Percentiles rank a stretch among this genome's conserved stretches.
Evolutionary conservation across 225 moss, liverwort and hornwort species (phyloP).

Genomic region (Asterella californica): DNA sequence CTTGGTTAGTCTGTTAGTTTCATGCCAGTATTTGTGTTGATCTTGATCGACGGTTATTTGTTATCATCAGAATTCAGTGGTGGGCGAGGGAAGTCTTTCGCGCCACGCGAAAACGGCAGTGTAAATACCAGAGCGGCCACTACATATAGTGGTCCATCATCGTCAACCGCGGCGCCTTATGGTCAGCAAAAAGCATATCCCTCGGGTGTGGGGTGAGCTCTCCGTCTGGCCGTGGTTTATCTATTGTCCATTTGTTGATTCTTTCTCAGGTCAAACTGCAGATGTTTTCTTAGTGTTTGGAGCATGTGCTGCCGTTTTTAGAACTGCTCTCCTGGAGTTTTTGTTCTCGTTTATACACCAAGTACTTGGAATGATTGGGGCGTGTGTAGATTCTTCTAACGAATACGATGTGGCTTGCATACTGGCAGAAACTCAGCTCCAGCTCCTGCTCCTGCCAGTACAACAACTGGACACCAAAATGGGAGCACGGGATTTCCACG

Average conservation of each 20-base stretch:
- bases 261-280: too few species aligned
- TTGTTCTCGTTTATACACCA: too few species aligned
- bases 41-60: not conserved
- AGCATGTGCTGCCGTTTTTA: too few species aligned
- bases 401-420: not conserved
- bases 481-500: constrained; percentile 29
- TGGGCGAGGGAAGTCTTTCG: constrained; percentile 63
- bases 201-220: constrained; percentile 42
- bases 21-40: too few species aligned
- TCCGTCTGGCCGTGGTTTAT: too few species aligned
- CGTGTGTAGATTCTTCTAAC: not conserved
- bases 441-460: constrained; percentile 14
- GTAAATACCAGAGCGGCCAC: constrained; percentile 55
- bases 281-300: too few species aligned
- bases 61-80: constrained; percentile 54
- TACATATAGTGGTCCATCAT: constrained; percentile 38
- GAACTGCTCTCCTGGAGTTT: too few species aligned
- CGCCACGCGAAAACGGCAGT: constrained; percentile 65
- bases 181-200: constrained; percentile 45
- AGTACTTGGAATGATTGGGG: too few species aligned
- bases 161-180: constrained; percentile 22
- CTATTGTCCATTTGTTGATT: too few species aligned
- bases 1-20: too few species aligned
- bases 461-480: constrained; percentile 30
- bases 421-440: constrained; percentile 19